These are phyloP conservation scores for Fusarium sp. DNA, from an alignment of 2,329 filamentous ascomycete genomes.

Conservation along the genomic window DNA sequence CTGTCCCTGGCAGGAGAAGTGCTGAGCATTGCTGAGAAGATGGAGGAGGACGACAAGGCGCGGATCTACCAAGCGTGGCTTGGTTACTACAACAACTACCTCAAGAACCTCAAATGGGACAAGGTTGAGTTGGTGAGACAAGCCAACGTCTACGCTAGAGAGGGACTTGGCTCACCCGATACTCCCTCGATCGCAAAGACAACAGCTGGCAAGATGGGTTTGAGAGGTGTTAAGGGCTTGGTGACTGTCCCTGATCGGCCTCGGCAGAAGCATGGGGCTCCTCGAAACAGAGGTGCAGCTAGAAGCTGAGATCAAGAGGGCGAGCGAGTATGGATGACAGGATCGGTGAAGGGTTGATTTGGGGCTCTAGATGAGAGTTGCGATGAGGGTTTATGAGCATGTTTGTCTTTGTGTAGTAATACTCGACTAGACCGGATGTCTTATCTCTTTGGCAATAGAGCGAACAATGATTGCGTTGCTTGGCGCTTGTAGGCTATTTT, in stretches of 20 bases:
- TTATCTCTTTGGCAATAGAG: neutral
- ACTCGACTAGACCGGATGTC: neutral
- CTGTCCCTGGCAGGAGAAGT: slow-evolving; percentile 56
- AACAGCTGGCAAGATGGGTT: slow-evolving; percentile 66
- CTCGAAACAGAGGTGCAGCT: neutral
- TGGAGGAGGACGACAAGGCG: slow-evolving; percentile 57
- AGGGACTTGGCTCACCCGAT: slow-evolving; percentile 59
- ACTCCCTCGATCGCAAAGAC: slow-evolving; percentile 59
- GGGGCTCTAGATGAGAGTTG: neutral
- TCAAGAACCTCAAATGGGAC: slow-evolving; percentile 57
- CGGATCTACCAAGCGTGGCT: slow-evolving; percentile 68
- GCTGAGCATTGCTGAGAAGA: slow-evolving; percentile 48
- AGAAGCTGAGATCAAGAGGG: neutral
- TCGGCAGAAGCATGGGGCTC: slow-evolving; percentile 37
- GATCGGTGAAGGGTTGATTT: neutral
- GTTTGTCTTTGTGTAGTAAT: neutral
- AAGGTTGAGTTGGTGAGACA: slow-evolving; percentile 58
- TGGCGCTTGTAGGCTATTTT: neutral
- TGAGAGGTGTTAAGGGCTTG: slow-evolving; percentile 63
- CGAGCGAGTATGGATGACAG: neutral
- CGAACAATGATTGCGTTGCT: neutral
- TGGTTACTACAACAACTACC: slow-evolving; percentile 64
- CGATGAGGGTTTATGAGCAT: neutral
- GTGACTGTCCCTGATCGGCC: slow-evolving; percentile 57
- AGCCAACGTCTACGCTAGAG: slow-evolving; percentile 61